A percentile compares a stretch with the other conserved stretches of the same genome.
Evolutionary conservation across 257 asterid genomes (phyloP).

Genomic region (Agastache rugosa): DNA sequence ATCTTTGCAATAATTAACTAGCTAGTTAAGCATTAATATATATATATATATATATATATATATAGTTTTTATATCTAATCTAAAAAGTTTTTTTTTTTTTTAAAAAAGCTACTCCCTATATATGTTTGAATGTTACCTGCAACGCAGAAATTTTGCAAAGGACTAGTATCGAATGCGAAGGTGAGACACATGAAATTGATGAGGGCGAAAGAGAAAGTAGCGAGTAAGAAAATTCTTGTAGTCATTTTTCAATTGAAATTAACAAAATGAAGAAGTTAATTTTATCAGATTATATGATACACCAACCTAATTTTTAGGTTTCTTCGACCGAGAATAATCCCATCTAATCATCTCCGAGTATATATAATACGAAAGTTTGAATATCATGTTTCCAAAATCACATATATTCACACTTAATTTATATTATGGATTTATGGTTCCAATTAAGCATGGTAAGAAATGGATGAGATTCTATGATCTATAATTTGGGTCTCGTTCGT

Average conservation of each 20-base stretch:
- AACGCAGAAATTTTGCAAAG: constrained; percentile 21
- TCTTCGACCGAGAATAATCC: not conserved
- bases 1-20: too few relatives aligned
- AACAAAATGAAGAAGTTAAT: not conserved
- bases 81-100: too few relatives aligned
- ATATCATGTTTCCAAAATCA: not conserved
- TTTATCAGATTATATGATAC: not conserved
- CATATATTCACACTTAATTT: not conserved
- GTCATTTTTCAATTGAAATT: not conserved
- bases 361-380: not conserved
- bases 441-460: too few relatives aligned
- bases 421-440: too few relatives aligned
- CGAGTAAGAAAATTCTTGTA: not conserved
- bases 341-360: too few relatives aligned
- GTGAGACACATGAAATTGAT: not conserved
- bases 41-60: too few relatives aligned
- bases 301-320: not conserved
- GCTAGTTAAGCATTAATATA: too few relatives aligned
- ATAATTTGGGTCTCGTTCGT: not conserved
- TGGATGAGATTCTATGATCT: not conserved
- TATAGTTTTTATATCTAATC: too few relatives aligned
- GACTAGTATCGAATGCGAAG: not conserved
- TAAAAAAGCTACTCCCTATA: too few relatives aligned
- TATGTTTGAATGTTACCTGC: not conserved
- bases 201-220: not conserved